phyloP scores from a whole-genome alignment of 257 asterid species.

The Salvia miltiorrhiza region DNA sequence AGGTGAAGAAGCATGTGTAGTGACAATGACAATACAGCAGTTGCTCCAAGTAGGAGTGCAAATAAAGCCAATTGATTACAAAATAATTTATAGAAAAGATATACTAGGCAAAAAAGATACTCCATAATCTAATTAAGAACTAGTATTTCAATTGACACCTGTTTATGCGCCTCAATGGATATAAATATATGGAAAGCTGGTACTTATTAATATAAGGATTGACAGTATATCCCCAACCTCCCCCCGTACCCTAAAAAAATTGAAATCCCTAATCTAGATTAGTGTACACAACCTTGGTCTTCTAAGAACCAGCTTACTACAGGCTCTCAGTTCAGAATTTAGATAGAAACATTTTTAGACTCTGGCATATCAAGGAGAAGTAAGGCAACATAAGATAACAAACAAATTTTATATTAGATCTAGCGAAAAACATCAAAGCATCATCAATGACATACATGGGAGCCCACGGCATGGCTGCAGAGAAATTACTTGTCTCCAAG shows the following conservation, averaged over 20 bases:
- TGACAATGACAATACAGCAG: not conserved
- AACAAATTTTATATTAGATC: constrained; percentile 1
- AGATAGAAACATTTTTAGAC: not conserved
- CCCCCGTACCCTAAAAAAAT: not conserved
- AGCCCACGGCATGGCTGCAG: constrained; percentile 98
- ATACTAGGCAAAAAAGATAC: not conserved
- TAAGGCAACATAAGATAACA: not conserved
- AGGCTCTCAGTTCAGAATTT: not conserved
- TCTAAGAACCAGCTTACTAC: not conserved
- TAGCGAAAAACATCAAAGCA: constrained; percentile 3
- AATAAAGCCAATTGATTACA: not conserved
- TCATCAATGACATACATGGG: constrained; percentile 63
- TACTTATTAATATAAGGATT: not conserved
- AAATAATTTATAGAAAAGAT: not conserved
- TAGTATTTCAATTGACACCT: not conserved
- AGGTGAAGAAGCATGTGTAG: not conserved
- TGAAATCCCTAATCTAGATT: not conserved
- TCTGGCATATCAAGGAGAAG: not conserved
- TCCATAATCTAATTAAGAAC: not conserved
- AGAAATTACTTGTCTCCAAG: constrained; percentile 80
- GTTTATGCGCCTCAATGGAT: not conserved
- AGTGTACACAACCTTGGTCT: not conserved
- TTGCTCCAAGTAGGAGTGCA: not conserved
- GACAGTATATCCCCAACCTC: not conserved
- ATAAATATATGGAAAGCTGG: not conserved